Evolutionary conservation across 2,329 filamentous ascomycete species (phyloP), one percentile per base, ranked within the genome.

Genomic region (Aspergillus clavatus): DNA sequence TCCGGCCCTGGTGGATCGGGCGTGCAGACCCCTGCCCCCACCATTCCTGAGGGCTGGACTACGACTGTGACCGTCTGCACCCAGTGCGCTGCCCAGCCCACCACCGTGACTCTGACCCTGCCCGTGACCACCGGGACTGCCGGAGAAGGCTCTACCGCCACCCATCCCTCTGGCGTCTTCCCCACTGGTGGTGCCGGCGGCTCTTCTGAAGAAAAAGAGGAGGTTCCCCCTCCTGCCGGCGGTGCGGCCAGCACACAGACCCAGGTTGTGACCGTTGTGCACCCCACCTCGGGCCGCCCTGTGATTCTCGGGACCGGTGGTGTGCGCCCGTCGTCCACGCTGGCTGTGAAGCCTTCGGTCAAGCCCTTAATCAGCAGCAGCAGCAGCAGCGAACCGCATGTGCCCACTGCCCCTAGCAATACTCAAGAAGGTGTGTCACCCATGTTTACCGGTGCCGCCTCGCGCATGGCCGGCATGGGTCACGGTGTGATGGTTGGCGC

Each of bases 41-140:
- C 55, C 3, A 52, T 62, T n/a, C 65, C 66, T 4, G 58, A 59
- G 38, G 68, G 62, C 36, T 71, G 67, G 62, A 69, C 63, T 8
- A 70, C 69, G 5, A 69, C 63, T 10, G 64, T 69, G 23, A 68
- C 68, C 4, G 60, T 67, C 23, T 71, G 68, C 58, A 63, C 59
- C 5, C 57, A 62, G 10, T 71, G 69, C 47, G 68, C 62, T 8
- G 49, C 61, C 7, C 67, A 57, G 7, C 63, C 68, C 7, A 69
- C 67, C 3, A 67, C 65, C 2, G 67, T 70, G 36, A 65, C 65
- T 22, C 59, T 68, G 23, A 68, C 64, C 23, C 43, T 63, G 22
- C 62, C 61, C 14, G 46, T 47, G 14, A 41, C 52, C n/a, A 45
- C 49, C 12, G 24, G 52, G 3, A 44, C 46, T 11, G 41, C n/a